Evolutionary conservation across 139 green algal species (phyloP).

Genomic region (Auxenochlorella pyrenoidosa): DNA sequence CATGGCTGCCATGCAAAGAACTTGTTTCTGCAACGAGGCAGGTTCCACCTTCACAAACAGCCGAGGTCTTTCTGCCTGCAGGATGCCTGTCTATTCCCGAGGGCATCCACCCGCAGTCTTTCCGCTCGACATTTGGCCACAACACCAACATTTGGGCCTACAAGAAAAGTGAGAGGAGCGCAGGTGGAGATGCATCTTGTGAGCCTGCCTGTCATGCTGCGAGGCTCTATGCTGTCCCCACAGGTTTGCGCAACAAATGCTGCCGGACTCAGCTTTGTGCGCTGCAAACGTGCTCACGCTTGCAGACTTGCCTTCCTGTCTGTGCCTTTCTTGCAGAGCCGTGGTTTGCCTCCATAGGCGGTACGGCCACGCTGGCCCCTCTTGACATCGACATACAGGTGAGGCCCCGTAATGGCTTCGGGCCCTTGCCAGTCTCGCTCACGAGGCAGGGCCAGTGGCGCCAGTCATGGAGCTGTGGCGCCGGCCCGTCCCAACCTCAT

Average conservation of each 20-base stretch:
- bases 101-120: constrained; percentile 64
- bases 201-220: neutral
- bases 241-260: no score
- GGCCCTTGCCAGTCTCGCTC: no score
- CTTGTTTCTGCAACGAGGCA: no score
- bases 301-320: neutral
- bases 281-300: neutral
- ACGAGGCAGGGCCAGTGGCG: no score
- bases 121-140: constrained; percentile 64
- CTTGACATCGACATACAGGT: constrained; percentile 21
- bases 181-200: neutral
- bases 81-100: constrained; percentile 56
- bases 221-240: no score
- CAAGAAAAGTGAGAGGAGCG: neutral
- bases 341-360: neutral
- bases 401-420: neutral
- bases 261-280: no score
- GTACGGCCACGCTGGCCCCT: neutral
- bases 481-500: no score
- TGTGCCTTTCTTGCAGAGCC: neutral
- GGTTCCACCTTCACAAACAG: no score
- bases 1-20: no score
- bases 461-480: no score
- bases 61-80: neutral
- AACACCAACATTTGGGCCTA: constrained; percentile 78